Evolutionary conservation across 2,329 filamentous ascomycete species (phyloP), one percentile per base, ranked within the genome.

Genomic region (Colletotrichum sp.): DNA sequence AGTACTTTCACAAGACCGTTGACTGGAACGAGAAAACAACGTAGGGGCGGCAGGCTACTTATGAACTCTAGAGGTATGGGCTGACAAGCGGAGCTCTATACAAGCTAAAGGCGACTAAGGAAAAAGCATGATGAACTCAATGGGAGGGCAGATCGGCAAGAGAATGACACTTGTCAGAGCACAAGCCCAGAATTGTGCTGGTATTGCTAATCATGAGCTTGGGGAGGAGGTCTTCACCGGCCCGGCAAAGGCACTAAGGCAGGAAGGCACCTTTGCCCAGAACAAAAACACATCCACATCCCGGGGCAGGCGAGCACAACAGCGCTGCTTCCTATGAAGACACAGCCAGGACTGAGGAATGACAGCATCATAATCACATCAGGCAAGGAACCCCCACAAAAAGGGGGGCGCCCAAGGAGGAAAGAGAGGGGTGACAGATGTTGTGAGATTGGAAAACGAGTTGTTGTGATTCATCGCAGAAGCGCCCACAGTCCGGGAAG

Each of bases 201-300:
- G 18, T 68, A 43, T 59, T 71, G 64, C 55, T 55, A 31, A 67
- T 58, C 58, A 27, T 51, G 18, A 64, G 51, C 59, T 67, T 43
- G 55, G 43, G 71, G 47, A 70, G 38, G 70, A 54, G 47, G 33
- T 24, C 66, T 70, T 70, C 34, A 27, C 24, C 51, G 36, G 36
- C 34, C 21, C 70, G n/a, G 24, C 13, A 47, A 61, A 31, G 27
- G 34, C 38, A 70, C 61, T 66, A 27, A 36, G 16, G 27, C n/a
- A 61, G 27, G 54, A 31, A 61, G 27, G 15, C 31, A 11, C 31
- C 31, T 51, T 51, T 70, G 61, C 67, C 70, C 51, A 70, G 59
- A 64, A 33, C 66, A 70, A 38, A 61, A 31, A 8, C 36, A 16
- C 31, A 73, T 73, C 62, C 71, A 66, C 62, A 71, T 66, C n/a